Percentiles rank a stretch among this genome's conserved stretches.
These are phyloP conservation scores for Fraxinus excelsior DNA, from an alignment of 257 asterid species.

Conservation along the genomic window DNA sequence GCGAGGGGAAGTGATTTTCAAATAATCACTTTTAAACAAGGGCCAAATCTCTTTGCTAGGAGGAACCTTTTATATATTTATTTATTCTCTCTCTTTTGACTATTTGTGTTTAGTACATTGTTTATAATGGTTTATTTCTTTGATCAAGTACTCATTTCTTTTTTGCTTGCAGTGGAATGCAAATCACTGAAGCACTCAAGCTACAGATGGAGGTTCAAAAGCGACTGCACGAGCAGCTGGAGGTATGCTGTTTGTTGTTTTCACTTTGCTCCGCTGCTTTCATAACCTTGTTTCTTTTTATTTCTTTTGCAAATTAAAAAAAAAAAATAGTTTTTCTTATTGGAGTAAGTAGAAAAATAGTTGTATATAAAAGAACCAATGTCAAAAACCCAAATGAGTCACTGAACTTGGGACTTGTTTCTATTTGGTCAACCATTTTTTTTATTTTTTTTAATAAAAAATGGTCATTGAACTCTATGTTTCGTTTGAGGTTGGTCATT, in stretches of 20 bases:
- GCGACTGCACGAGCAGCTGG: slow-evolving; percentile 95
- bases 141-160: slow-evolving; percentile 2
- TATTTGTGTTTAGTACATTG: slow-evolving; percentile 1
- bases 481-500: background rate
- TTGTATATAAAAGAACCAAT: background rate
- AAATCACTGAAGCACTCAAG: slow-evolving; percentile 90
- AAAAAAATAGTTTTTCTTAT: background rate
- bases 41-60: background rate
- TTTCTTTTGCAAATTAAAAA: too few relatives aligned
- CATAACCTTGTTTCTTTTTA: background rate
- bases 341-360: background rate
- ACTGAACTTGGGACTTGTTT: background rate
- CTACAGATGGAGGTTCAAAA: slow-evolving; percentile 99
- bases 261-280: background rate
- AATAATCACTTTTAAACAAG: too few relatives aligned
- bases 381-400: background rate
- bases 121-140: slow-evolving; percentile 11
- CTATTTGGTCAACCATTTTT: background rate
- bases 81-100: background rate
- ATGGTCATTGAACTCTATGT: background rate
- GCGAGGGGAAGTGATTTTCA: too few relatives aligned
- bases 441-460: too few relatives aligned
- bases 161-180: slow-evolving; percentile 63
- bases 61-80: background rate
- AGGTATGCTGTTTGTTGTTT: slow-evolving; percentile 50